A percentile compares a stretch with the other conserved stretches of the same genome.
phyloP scores from a whole-genome alignment of 1,284 basidiomycete genomes.

The Schizophyllum amplum region DNA sequence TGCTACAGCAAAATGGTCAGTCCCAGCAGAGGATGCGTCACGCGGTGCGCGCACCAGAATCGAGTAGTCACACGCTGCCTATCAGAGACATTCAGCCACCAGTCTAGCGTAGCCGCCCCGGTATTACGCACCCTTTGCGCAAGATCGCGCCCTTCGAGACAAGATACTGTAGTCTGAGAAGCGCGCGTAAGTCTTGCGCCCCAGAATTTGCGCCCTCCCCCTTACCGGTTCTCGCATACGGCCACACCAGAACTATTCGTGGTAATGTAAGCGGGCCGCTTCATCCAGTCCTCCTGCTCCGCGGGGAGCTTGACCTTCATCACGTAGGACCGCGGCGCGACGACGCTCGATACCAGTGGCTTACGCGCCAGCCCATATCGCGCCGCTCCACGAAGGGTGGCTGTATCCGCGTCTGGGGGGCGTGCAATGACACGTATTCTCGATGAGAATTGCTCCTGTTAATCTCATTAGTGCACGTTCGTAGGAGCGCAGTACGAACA shows the following conservation, averaged over 20 bases:
- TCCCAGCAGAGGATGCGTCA: slow-evolving; percentile 3
- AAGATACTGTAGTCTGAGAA: slow-evolving; percentile 65
- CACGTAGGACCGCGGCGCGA: slow-evolving; percentile 71
- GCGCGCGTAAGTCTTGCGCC: slow-evolving; percentile 10
- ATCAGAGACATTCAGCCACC: not conserved
- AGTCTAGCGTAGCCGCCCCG: not conserved
- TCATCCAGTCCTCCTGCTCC: slow-evolving; percentile 68
- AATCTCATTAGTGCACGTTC: too few relatives aligned
- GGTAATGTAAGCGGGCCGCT: slow-evolving; percentile 74
- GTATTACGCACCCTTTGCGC: slow-evolving; percentile 56
- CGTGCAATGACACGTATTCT: slow-evolving; percentile 66
- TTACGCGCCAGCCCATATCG: slow-evolving; percentile 73
- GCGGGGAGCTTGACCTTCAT: slow-evolving; percentile 85
- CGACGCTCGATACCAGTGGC: slow-evolving; percentile 67
- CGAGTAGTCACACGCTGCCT: slow-evolving; percentile 72
- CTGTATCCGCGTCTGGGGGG: slow-evolving; percentile 76
- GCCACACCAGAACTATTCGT: slow-evolving; percentile 65
- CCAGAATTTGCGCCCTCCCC: not conserved
- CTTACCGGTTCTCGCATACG: slow-evolving; percentile 75
- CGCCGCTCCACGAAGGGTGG: slow-evolving; percentile 74
- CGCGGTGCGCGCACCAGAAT: slow-evolving; percentile 50
- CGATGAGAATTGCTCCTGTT: slow-evolving; percentile 54
- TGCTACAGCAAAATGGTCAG: slow-evolving; percentile 32
- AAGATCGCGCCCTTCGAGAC: slow-evolving; percentile 78
- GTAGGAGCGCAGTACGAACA: too few relatives aligned